A percentile compares a stretch with the other conserved stretches of the same genome.
Evolutionary conservation across 768 basidiomycete genomes (phyloP).

Genomic region (Hebeloma cylindrosporum): DNA sequence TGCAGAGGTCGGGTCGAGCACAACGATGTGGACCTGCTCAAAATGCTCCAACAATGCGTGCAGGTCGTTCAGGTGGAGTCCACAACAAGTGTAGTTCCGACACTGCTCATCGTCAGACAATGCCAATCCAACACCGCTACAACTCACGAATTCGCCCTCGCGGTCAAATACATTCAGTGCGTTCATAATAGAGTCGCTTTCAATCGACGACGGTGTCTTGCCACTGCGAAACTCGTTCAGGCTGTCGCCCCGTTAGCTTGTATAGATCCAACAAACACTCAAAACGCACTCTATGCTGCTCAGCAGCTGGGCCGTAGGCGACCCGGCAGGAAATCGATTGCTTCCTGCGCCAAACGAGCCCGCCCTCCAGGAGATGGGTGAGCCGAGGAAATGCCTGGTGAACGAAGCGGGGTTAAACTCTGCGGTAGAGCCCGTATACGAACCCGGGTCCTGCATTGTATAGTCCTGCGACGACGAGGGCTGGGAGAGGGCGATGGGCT

Average conservation of each 20-base stretch:
- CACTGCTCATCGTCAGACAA: conserved; percentile 43
- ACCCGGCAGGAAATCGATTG: conserved; percentile 60
- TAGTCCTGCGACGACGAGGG: conserved; percentile 28
- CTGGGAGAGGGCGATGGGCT: conserved; percentile 48
- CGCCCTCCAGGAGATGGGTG: conserved; percentile 69
- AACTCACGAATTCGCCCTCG: conserved; percentile 71
- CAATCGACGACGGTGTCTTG: conserved; percentile 50
- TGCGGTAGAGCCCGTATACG: conserved; percentile 40
- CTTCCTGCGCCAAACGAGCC: conserved; percentile 57
- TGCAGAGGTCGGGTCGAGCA: conserved; percentile 46
- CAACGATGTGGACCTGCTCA: conserved; percentile 85
- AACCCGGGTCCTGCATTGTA: conserved; percentile 47
- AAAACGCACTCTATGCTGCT: conserved; percentile 64
- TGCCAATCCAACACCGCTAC: not conserved
- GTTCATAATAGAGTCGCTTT: conserved; percentile 64
- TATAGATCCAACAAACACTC: not conserved
- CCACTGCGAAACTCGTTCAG: conserved; percentile 34
- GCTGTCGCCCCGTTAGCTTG: conserved; percentile 17
- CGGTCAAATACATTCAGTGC: conserved; percentile 65
- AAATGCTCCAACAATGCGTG: conserved; percentile 85
- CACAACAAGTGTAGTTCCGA: conserved; percentile 90
- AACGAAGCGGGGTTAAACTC: conserved; percentile 67
- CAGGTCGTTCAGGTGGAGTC: conserved; percentile 57
- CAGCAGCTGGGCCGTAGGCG: conserved; percentile 60
- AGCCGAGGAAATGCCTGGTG: conserved; percentile 67